These are phyloP conservation scores for Ceratocystiopsis sp. DNA, from an alignment of 2,329 filamentous ascomycete species.

Conservation along the genomic window DNA sequence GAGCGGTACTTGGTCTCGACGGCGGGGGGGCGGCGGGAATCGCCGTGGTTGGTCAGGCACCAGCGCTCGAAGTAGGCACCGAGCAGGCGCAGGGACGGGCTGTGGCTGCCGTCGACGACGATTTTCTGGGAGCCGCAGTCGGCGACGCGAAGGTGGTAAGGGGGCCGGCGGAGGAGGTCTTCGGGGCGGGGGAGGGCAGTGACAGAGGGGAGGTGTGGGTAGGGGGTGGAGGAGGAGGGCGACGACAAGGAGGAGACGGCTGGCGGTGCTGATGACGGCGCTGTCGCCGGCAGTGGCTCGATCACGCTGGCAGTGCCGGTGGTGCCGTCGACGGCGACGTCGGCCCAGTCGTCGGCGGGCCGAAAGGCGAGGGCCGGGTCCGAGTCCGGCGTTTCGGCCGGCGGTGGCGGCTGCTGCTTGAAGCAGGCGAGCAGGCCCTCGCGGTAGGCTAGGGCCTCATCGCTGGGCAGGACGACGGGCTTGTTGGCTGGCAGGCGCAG, in stretches of 20 bases:
- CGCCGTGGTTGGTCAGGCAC: slow-evolving; percentile 25
- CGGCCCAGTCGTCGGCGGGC: slow-evolving; percentile 26
- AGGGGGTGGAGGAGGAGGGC: neutral
- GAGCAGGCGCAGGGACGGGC: slow-evolving; percentile 25
- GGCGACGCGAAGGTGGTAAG: slow-evolving; percentile 28
- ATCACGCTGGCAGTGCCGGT: slow-evolving; percentile 20
- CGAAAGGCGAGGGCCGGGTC: slow-evolving; percentile 2
- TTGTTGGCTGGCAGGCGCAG: slow-evolving; percentile 19
- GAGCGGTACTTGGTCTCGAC: slow-evolving; percentile 25
- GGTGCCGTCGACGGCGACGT: slow-evolving; percentile 19
- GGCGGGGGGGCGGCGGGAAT: slow-evolving; percentile 20
- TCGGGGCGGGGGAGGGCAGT: slow-evolving; percentile 27
- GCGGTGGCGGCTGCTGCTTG: slow-evolving; percentile 7
- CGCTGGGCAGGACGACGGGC: slow-evolving; percentile 14
- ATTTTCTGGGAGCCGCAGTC: slow-evolving; percentile 16
- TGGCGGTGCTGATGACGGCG: neutral
- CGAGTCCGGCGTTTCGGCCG: neutral
- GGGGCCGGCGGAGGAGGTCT: slow-evolving; percentile 27
- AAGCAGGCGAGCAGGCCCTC: slow-evolving; percentile 20
- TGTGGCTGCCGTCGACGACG: slow-evolving; percentile 30
- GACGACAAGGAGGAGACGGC: neutral
- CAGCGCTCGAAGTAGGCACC: slow-evolving; percentile 29
- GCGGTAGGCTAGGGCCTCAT: slow-evolving; percentile 20
- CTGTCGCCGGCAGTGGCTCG: neutral
- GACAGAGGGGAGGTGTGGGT: slow-evolving; percentile 21